Conservation (phyloP, 2,329 filamentous ascomycete genomes). For the Aureobasidium pullulans region DNA sequence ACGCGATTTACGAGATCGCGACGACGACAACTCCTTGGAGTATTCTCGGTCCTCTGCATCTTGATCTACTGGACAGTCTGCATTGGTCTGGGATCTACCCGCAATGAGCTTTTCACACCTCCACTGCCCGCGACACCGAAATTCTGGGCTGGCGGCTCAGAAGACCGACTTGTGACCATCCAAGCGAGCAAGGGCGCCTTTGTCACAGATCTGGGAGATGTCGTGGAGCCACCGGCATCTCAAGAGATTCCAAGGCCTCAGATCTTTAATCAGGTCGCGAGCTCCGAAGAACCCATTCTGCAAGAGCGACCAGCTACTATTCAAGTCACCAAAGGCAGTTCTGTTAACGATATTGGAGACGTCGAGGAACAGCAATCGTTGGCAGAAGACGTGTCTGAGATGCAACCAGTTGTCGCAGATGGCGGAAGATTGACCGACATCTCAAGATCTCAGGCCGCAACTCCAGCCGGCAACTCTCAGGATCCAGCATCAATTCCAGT, state of each 20-base stretch:
- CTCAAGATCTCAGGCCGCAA: neutral
- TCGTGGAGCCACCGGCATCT: too few relatives aligned
- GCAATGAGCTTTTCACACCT: neutral
- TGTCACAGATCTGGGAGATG: neutral
- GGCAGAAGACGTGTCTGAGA: neutral
- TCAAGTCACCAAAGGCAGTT: neutral
- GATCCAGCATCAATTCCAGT: neutral
- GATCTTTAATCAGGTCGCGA: neutral
- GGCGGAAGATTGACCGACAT: neutral
- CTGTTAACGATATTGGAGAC: neutral
- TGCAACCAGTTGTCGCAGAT: neutral
- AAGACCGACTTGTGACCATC: neutral
- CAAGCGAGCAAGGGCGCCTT: neutral
- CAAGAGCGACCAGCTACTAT: neutral
- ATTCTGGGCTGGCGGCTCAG: neutral
- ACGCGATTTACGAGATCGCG: neutral
- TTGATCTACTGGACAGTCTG: neutral
- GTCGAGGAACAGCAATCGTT: neutral
- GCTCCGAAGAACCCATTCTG: neutral
- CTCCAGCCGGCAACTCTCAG: constrained; percentile 17
- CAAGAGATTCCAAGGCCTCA: too few relatives aligned
- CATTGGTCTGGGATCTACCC: neutral
- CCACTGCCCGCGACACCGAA: neutral
- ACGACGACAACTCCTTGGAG: neutral
- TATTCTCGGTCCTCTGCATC: neutral